Base-by-base conservation (phyloP, 768 basidiomycete genomes). In the Hysterangium stoloniferum region DNA sequence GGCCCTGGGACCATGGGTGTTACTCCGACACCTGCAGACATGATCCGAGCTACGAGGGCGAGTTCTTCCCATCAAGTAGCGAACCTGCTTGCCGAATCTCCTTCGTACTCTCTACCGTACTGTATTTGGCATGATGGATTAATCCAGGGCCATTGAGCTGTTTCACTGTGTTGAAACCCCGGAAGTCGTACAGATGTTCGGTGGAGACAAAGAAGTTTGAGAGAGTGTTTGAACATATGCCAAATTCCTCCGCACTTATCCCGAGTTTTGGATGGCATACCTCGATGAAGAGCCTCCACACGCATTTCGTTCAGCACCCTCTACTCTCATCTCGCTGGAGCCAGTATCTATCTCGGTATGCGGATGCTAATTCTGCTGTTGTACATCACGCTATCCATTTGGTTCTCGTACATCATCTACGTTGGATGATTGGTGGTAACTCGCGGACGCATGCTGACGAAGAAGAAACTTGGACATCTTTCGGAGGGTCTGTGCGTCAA, bases 41-140 rank as follows among this genome's bases (percentile, higher is more conserved):
- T n/a, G n/a, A n/a, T n/a, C n/a, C n/a, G n/a, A n/a, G n/a, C n/a
- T n/a, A 76, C 61, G 86, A 83, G 53, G 76, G 76, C 54, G 82
- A 87, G 53, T 99, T 96, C 72, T 97, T 99, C 81, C 95, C 96
- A 12, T 66, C 74, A 31, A 88, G 90, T 12, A 88, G 91, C 46
- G 96, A 99, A 68, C 96, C 96, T 12, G 93, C 98, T 66, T 84
- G 96, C 56, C 85, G 96, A 47, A 94, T 99, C 62, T 97, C 94
- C 5, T 99, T 98, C 79, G 97, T 99, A 99, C 96, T 0, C 79
- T 99, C 28, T 99, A 99, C 68, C 85, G 96, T 56, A 99, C 96
- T 9, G 92, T 98, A 17, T 98, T 95, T 4, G 96, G 96, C 55
- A 97, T 99, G 91, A 98, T 99, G 96, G 98, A 99, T 72, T 99